Evolutionary conservation across 176 grass and related monocot species (phyloP).

Genomic region (Tillandsia leiboldiana): DNA sequence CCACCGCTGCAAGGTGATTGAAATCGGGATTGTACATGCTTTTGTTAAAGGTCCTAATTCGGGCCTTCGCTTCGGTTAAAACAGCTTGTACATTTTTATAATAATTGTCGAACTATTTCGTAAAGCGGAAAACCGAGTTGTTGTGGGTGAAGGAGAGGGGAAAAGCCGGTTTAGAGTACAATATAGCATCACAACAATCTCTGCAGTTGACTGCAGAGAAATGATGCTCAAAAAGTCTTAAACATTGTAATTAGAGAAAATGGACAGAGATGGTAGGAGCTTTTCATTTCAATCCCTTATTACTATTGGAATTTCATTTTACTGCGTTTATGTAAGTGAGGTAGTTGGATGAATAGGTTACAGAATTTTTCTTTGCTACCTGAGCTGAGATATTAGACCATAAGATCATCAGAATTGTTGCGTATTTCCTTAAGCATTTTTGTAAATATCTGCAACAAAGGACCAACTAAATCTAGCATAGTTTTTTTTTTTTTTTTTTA

Average conservation of each 20-base stretch:
- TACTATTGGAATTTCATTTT: too few species aligned
- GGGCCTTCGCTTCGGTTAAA: constrained; percentile 28
- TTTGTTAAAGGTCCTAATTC: constrained; percentile 13
- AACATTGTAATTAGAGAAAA: not conserved
- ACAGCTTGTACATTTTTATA: constrained; percentile 34
- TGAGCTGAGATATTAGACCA: not conserved
- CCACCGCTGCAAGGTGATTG: constrained; percentile 25
- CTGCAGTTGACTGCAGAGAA: not conserved
- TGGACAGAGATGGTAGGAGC: not conserved
- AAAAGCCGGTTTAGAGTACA: too few species aligned
- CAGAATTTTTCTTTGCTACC: not conserved
- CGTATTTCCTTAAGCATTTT: not conserved
- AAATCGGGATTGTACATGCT: constrained; percentile 32
- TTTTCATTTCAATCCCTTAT: not conserved
- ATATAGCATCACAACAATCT: too few species aligned
- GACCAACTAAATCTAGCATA: too few species aligned
- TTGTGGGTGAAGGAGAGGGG: not conserved
- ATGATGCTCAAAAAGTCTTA: not conserved
- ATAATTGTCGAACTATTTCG: constrained; percentile 30
- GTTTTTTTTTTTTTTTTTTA: too few species aligned
- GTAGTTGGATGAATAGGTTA: not conserved
- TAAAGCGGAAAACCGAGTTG: constrained; percentile 2
- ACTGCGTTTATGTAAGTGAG: not conserved
- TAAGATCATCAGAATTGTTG: not conserved
- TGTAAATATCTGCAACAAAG: too few species aligned